Conservation (phyloP, 352 stramenopile genomes). For the Globisporangium nodosum region DNA sequence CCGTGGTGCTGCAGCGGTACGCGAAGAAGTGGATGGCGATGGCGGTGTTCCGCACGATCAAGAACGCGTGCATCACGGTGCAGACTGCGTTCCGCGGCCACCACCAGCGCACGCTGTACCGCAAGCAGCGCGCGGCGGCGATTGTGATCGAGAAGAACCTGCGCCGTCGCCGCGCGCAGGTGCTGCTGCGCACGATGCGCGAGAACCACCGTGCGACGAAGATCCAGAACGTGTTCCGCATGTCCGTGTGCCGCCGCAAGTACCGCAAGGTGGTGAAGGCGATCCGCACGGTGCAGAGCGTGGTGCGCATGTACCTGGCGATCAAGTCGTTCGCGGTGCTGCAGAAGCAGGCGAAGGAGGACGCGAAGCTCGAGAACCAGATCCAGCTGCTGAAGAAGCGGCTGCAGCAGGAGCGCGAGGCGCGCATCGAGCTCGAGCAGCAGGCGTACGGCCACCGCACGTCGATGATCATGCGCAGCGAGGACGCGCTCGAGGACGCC, state of each 20-base stretch:
- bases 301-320: conserved; percentile 79
- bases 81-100: conserved; percentile 56
- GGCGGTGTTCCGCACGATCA: conserved; percentile 52
- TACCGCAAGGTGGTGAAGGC: conserved; percentile 67
- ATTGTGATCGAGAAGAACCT: conserved; percentile 65
- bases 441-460: conserved; percentile 56
- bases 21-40: conserved; percentile 77
- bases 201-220: conserved; percentile 66
- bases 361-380: conserved; percentile 96
- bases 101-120: conserved; percentile 39
- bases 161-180: conserved; percentile 54
- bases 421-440: conserved; percentile 77
- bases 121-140: conserved; percentile 49
- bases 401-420: conserved; percentile 87
- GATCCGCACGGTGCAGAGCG: conserved; percentile 72
- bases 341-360: conserved; percentile 87
- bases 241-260: conserved; percentile 56
- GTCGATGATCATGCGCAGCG: conserved; percentile 76
- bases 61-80: conserved; percentile 46
- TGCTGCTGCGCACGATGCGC: conserved; percentile 52
- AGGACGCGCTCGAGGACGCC: conserved; percentile 73
- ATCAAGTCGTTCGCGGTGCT: conserved; percentile 67
- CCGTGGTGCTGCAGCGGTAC: conserved; percentile 80
- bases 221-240: conserved; percentile 85
- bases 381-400: conserved; percentile 90